Evolutionary conservation across 768 basidiomycete genomes (phyloP).

Genomic region (Mycena leptocephala): DNA sequence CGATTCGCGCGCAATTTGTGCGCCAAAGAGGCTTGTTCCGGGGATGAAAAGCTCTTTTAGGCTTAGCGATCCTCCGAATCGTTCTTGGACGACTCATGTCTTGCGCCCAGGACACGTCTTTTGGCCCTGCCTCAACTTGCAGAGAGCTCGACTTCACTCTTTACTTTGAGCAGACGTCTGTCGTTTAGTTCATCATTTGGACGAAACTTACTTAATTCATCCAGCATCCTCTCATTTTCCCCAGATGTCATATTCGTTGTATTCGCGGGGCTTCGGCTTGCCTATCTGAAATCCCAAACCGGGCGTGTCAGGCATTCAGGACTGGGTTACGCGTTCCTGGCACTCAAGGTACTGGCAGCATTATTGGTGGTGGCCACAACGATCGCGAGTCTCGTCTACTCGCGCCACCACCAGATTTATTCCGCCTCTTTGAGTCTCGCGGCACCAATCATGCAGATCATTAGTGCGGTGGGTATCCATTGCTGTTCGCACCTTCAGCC

Average conservation of each 20-base stretch:
- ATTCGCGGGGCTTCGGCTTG: background rate
- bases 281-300: background rate
- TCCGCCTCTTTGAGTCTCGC: background rate
- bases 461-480: background rate
- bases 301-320: background rate
- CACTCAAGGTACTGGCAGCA: background rate
- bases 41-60: too few species aligned
- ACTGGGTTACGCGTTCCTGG: background rate
- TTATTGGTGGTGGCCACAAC: background rate
- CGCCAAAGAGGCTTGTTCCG: too few species aligned
- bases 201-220: too few species aligned
- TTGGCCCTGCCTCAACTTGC: constrained; percentile 33
- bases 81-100: too few species aligned
- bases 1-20: too few species aligned
- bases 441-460: background rate
- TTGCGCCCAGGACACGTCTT: constrained; percentile 21
- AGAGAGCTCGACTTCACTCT: constrained; percentile 31
- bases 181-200: background rate
- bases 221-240: background rate
- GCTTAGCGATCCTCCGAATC: too few species aligned
- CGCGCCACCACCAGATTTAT: background rate
- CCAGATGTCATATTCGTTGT: background rate
- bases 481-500: background rate
- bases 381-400: background rate
- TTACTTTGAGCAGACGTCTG: constrained; percentile 30